These are phyloP conservation scores for Pichia sp. DNA, from an alignment of 1,139 yeast species.

Conservation along the genomic window DNA sequence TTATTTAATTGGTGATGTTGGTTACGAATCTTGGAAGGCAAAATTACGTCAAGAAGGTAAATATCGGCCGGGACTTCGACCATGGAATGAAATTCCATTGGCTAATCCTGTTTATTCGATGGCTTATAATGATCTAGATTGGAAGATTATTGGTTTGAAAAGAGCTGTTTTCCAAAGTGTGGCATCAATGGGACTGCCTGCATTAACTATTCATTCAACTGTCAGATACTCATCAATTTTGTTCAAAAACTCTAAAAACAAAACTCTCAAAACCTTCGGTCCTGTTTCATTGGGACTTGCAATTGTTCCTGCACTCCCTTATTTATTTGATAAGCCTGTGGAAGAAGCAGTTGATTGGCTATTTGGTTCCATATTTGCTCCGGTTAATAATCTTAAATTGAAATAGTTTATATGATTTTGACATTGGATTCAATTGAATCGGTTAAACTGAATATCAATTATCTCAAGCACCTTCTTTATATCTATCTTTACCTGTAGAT, in stretches of 20 bases:
- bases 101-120: slow-evolving; percentile 38
- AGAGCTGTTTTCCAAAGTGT: slow-evolving; percentile 73
- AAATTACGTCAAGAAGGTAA: slow-evolving; percentile 62
- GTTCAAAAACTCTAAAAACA: slow-evolving; percentile 8
- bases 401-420: neutral
- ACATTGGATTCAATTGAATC: neutral
- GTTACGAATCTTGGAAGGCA: slow-evolving; percentile 70
- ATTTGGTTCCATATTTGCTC: slow-evolving; percentile 36
- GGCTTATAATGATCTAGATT: slow-evolving; percentile 43
- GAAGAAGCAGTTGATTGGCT: slow-evolving; percentile 60
- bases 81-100: slow-evolving; percentile 55
- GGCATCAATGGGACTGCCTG: slow-evolving; percentile 85
- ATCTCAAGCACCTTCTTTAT: neutral
- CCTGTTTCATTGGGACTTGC: slow-evolving; percentile 75
- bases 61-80: slow-evolving; percentile 54
- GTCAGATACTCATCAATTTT: slow-evolving; percentile 44
- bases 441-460: too few species aligned
- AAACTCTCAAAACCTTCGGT: slow-evolving; percentile 32
- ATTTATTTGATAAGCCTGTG: slow-evolving; percentile 76
- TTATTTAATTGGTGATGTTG: slow-evolving; percentile 72
- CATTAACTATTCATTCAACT: slow-evolving; percentile 75
- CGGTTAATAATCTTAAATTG: neutral
- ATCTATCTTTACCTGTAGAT: neutral
- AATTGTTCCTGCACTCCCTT: slow-evolving; percentile 73
- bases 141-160: slow-evolving; percentile 59